A percentile compares a stretch with the other conserved stretches of the same genome.
phyloP scores from a whole-genome alignment of 2,329 filamentous ascomycete genomes.

The Gnomoniopsis smithogilvyi region DNA sequence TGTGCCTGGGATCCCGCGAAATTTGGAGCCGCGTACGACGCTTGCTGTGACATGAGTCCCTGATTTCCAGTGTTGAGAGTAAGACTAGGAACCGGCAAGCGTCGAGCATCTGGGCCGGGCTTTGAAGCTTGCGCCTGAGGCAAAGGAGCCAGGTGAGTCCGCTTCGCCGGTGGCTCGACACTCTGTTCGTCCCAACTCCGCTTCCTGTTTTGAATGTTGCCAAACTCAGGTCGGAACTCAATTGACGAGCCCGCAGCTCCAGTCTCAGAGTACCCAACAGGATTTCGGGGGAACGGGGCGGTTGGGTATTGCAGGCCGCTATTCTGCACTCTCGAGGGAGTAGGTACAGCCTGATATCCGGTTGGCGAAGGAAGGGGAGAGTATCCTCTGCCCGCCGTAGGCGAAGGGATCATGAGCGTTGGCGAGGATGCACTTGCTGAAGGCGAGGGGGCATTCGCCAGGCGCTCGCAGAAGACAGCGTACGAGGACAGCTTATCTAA shows the following conservation, averaged over 20 bases:
- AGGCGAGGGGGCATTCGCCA: slow-evolving; percentile 38
- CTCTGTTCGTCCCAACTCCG: slow-evolving; percentile 48
- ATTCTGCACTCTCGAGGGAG: slow-evolving; percentile 20
- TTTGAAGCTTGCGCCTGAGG: slow-evolving; percentile 24
- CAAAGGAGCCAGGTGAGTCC: slow-evolving; percentile 33
- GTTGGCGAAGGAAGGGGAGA: slow-evolving; percentile 53
- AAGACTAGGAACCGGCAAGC: slow-evolving; percentile 70
- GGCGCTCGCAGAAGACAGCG: slow-evolving; percentile 75
- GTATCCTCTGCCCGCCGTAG: slow-evolving; percentile 32
- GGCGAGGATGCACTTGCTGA: slow-evolving; percentile 44
- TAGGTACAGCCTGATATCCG: slow-evolving; percentile 32
- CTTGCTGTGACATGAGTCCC: slow-evolving; percentile 20
- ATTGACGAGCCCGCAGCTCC: slow-evolving; percentile 38
- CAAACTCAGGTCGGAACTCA: slow-evolving; percentile 41
- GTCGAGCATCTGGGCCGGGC: slow-evolving; percentile 27
- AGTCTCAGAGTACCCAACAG: slow-evolving; percentile 23
- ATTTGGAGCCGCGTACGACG: slow-evolving; percentile 33
- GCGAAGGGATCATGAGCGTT: slow-evolving; percentile 40
- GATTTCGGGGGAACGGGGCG: slow-evolving; percentile 24
- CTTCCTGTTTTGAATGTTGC: slow-evolving; percentile 38
- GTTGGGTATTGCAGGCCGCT: slow-evolving; percentile 34
- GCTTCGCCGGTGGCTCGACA: slow-evolving; percentile 54
- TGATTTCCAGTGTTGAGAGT: slow-evolving; percentile 53
- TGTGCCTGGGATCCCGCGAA: slow-evolving; percentile 28
- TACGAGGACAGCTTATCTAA: slow-evolving; percentile 79